phyloP scores from a whole-genome alignment of 1,284 basidiomycete species.

The Tilletia setariae region DNA sequence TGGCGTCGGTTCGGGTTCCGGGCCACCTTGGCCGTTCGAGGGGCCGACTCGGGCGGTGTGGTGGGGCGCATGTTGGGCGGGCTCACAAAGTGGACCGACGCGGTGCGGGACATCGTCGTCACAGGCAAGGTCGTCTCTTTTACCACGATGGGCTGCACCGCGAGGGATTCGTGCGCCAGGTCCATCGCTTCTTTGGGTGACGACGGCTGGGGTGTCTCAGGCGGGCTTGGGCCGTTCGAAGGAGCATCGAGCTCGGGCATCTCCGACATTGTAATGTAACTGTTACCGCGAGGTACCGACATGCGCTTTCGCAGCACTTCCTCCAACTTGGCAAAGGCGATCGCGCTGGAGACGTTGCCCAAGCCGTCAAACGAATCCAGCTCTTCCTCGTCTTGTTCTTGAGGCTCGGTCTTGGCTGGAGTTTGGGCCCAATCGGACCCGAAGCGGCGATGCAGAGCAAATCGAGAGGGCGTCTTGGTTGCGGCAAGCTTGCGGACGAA shows the following conservation, averaged over 20 bases:
- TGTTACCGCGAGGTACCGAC: not conserved
- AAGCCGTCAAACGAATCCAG: constrained; percentile 53
- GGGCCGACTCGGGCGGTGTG: not conserved
- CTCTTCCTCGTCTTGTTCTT: constrained; percentile 54
- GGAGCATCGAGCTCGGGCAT: not conserved
- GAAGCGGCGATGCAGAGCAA: constrained; percentile 50
- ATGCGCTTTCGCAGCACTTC: not conserved
- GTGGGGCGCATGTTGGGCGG: not conserved
- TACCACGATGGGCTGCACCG: not conserved
- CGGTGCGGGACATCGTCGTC: too few relatives aligned
- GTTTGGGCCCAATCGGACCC: constrained; percentile 12
- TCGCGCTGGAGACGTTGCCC: constrained; percentile 32
- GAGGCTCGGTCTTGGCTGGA: constrained; percentile 7
- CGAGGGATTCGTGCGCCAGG: constrained; percentile 2
- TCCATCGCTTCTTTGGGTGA: constrained; percentile 7
- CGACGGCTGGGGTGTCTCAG: constrained; percentile 6
- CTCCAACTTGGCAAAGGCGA: not conserved
- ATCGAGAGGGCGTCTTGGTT: constrained; percentile 53
- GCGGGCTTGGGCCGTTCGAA: not conserved
- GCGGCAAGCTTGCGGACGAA: constrained; percentile 58
- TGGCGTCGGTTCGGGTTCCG: not conserved
- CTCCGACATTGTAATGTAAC: not conserved
- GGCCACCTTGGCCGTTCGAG: constrained; percentile 3
- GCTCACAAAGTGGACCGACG: not conserved
- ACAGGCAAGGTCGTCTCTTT: too few relatives aligned